Evolutionary conservation across 345 rosid genomes (phyloP).

Genomic region (Arabis hirsuta): DNA sequence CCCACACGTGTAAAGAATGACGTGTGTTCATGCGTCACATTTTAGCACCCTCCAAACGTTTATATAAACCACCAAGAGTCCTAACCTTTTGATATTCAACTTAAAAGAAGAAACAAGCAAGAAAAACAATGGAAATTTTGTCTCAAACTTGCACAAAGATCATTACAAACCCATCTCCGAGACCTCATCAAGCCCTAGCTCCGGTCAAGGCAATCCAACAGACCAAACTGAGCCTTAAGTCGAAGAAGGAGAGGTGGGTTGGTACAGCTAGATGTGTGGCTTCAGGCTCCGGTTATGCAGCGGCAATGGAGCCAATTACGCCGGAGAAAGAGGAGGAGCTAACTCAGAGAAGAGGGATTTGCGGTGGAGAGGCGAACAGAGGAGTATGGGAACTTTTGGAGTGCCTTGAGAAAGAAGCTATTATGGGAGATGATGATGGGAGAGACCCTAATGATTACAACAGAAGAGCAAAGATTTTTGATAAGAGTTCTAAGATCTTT

Average conservation of each 20-base stretch:
- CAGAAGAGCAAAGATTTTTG: slow-evolving; percentile 81
- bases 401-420: slow-evolving; percentile 84
- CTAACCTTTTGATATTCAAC: neutral
- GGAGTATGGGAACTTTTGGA: slow-evolving; percentile 65
- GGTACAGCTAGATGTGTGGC: slow-evolving; percentile 41
- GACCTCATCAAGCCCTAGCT: slow-evolving; percentile 20
- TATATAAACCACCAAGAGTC: slow-evolving; percentile 31
- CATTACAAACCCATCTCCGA: slow-evolving; percentile 22
- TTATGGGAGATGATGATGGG: slow-evolving; percentile 83
- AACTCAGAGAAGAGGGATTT: slow-evolving; percentile 48
- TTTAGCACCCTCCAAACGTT: slow-evolving; percentile 4
- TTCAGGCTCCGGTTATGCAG: slow-evolving; percentile 33
- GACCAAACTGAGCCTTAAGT: slow-evolving; percentile 3
- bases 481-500: slow-evolving; percentile 67
- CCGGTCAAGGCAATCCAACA: neutral
- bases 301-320: slow-evolving; percentile 41
- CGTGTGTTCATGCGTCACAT: slow-evolving; percentile 33
- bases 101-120: neutral
- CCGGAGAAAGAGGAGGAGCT: slow-evolving; percentile 51
- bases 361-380: slow-evolving; percentile 49
- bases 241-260: slow-evolving; percentile 10
- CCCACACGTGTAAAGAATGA: slow-evolving; percentile 31
- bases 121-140: slow-evolving; percentile 33
- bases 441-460: slow-evolving; percentile 69
- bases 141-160: slow-evolving; percentile 33